These are phyloP conservation scores for Tagetes erecta DNA, from an alignment of 129 eudicot genomes.

Conservation along the genomic window DNA sequence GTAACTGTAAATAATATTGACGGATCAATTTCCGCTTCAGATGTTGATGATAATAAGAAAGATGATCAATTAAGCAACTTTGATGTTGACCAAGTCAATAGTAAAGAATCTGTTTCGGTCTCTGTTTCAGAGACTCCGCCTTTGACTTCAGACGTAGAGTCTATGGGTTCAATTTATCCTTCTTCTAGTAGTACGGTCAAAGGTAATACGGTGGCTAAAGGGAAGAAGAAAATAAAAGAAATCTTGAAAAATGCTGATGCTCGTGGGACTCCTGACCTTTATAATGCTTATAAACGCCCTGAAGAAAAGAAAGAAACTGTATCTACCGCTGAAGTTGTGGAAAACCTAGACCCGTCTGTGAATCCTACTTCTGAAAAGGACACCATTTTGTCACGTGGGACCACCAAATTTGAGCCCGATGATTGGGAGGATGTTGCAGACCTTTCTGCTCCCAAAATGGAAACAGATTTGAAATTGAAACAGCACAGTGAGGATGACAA, in stretches of 20 bases:
- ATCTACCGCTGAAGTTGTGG: slow-evolving; percentile 41
- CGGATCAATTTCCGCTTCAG: slow-evolving; percentile 20
- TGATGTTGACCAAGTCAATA: slow-evolving; percentile 39
- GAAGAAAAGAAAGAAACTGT: slow-evolving; percentile 70
- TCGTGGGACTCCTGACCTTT: slow-evolving; percentile 74
- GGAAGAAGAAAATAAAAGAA: slow-evolving; percentile 62
- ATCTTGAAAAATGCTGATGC: slow-evolving; percentile 72
- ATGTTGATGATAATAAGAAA: slow-evolving; percentile 29
- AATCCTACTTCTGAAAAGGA: slow-evolving; percentile 37
- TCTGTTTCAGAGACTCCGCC: slow-evolving; percentile 31
- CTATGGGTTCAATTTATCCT: slow-evolving; percentile 34
- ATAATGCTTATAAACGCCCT: slow-evolving; percentile 83
- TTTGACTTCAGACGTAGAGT: slow-evolving; percentile 39
- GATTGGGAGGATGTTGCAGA: slow-evolving; percentile 99
- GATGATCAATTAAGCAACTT: slow-evolving; percentile 22
- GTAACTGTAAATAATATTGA: slow-evolving; percentile 24
- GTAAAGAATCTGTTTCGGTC: slow-evolving; percentile 32
- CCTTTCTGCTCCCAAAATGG: slow-evolving; percentile 67
- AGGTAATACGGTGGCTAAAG: slow-evolving; percentile 35
- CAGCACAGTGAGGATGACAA: slow-evolving; percentile 48
- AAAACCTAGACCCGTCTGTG: slow-evolving; percentile 31
- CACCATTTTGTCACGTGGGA: slow-evolving; percentile 26
- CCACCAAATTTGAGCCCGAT: slow-evolving; percentile 68
- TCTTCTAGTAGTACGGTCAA: slow-evolving; percentile 41
- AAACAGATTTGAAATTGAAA: slow-evolving; percentile 39